Evolutionary conservation across 2,329 filamentous ascomycete genomes (phyloP).

Genomic region (Exophiala sp.): DNA sequence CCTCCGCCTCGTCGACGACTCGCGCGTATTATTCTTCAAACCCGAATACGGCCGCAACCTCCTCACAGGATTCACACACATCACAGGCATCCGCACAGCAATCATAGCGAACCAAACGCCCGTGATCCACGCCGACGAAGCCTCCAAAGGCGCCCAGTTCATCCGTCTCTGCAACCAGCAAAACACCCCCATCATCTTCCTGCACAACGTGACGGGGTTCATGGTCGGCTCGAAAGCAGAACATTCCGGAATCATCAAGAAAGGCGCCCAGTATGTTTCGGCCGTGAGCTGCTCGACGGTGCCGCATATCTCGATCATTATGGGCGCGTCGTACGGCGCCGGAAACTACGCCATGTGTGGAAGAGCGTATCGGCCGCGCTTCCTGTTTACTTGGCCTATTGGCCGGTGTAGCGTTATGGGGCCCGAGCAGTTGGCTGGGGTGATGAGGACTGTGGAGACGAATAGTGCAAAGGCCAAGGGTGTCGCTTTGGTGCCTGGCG

Average conservation of each 20-base stretch:
- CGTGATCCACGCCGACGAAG: conserved; percentile 40
- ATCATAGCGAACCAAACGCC: conserved; percentile 36
- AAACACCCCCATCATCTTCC: conserved; percentile 41
- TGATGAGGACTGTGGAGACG: conserved; percentile 36
- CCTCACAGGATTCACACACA: conserved; percentile 38
- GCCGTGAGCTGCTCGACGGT: conserved; percentile 42
- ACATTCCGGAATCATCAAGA: conserved; percentile 42
- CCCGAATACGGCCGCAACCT: conserved; percentile 38
- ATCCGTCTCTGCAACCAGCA: conserved; percentile 43
- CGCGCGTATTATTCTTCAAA: conserved; percentile 38
- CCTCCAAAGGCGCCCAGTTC: conserved; percentile 40
- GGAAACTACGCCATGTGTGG: conserved; percentile 47
- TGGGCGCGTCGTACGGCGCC: conserved; percentile 43
- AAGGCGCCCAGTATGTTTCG: conserved; percentile 42
- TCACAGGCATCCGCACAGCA: conserved; percentile 31
- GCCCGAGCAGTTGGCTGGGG: conserved; percentile 37
- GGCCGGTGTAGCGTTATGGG: conserved; percentile 41
- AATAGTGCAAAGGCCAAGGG: conserved; percentile 31
- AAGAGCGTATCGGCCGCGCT: conserved; percentile 39
- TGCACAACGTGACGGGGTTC: conserved; percentile 47
- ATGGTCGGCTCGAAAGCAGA: conserved; percentile 46
- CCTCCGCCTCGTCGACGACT: conserved; percentile 41
- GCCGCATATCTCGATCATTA: conserved; percentile 43
- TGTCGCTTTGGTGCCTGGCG: conserved; percentile 25
- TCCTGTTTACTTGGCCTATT: conserved; percentile 41